Base-by-base conservation (phyloP, 495 filamentous ascomycete species). In the Xylaria nigripes region DNA sequence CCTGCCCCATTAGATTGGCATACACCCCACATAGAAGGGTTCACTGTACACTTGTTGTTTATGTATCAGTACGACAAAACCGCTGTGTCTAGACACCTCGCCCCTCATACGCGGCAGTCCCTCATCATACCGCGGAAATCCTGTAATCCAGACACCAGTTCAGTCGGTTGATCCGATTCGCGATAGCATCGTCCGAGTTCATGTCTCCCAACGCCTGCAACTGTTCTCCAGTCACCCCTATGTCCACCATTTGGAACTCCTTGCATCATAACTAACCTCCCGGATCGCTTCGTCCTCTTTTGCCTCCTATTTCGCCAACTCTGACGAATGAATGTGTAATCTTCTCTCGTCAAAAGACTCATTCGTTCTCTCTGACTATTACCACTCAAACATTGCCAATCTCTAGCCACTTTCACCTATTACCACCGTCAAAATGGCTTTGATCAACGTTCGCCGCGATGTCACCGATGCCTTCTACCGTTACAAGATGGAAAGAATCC, bases 401-500 rank as follows among this genome's bases (percentile, higher is more conserved):
- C 45, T 36, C 46, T 56, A 55, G 59, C 56, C 51, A 51, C 49
- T 52, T 61, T 46, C 67, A 29, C 16, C 36, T 24, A 49, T 19
- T 60, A 70, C 68, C 51, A 76, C 68, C 69, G 73, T 69, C 67
- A 73, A 50, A 45, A 77, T 77, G 73, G 87, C 85, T 73, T 70
- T 76, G 69, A 78, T 98, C 81, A 98, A 98, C 75, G 91, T 98
- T 80, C 92, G 91, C 71, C 89, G 93, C 73, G 94, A 97, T 88
- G 84, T 96, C 76, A 85, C 83, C 76, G 93, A 98, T 76, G 87
- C 88, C 71, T 98, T 96, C 86, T 98, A 98, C 75, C 93, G 93
- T 73, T 98, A 98, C 83, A 98, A 98, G 82, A 98, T 98, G 93
- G 93, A 98, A 76, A 83, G 81, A 59, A 79, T 98, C 68, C 88